Base-by-base conservation (phyloP, 2,329 filamentous ascomycete species). In the Penicillium sp. region DNA sequence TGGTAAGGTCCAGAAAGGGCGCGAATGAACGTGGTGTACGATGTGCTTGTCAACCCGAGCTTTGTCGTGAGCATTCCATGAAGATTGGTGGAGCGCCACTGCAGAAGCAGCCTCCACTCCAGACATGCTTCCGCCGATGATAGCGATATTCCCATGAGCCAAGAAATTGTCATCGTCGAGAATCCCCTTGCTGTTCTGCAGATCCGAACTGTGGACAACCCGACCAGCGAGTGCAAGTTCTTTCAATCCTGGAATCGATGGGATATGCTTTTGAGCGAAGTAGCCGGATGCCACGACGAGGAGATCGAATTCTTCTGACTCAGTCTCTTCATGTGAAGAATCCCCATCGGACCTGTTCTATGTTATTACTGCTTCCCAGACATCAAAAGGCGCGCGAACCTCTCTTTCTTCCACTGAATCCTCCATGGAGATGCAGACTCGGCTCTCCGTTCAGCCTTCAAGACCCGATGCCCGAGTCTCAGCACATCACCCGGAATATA, bases 61-160 rank as follows among this genome's bases (percentile, higher is more conserved):
- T 9, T 37, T 16, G 10, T 37, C 46, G 2, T 44, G 47, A 0
- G 49, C 19, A 69, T 88, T 78, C 27, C 27, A 29, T 13, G 86
- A 86, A 0, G 90, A 93, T 1, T 93, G 72, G 60, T 92, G 86
- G 4, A 85, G 80, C 11, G 89, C 90, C 50, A 93, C 84, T 2
- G 87, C 86, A 10, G 85, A 87, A 0, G 90, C 88, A 49, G 88
- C 88, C 76, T 96, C 91, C 5, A 90, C 84, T 0, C 90, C 91
- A 2, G 90, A 93, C 83, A 95, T 92, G 66, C 92, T 90, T 0
- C 90, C 91, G 0, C 91, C 91, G 1, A 92, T 84, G 0, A 96
- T 80, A 1, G 92, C 79, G 16, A 95, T 85, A 67, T 87, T 90
- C 19, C 84, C 83, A 1, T 79, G 79, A 0, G 67, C 65, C 1